Evolutionary conservation across 176 grass and related monocot species (phyloP).

Genomic region (Luzula sylvatica): DNA sequence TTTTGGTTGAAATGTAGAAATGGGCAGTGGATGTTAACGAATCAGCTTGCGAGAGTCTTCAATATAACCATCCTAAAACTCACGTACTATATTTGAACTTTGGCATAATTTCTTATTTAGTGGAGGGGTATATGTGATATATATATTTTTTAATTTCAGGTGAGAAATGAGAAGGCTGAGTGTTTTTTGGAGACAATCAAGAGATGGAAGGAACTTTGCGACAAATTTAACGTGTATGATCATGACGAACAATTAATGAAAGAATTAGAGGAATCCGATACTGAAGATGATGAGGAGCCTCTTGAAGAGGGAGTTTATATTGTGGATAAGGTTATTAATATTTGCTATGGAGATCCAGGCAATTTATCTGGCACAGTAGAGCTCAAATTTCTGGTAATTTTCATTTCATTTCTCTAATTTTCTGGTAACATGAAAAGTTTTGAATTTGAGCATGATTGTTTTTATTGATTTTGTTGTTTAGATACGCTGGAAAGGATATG

Average conservation of each 20-base stretch:
- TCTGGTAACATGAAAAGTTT: neutral
- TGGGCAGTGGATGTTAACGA: constrained; percentile 78
- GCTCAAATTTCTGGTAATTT: constrained; percentile 59
- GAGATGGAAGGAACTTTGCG: constrained; percentile 42
- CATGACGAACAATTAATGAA: neutral
- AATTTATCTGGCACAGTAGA: constrained; percentile 25
- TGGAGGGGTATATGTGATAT: no score
- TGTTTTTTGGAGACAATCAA: constrained; percentile 48
- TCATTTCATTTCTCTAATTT: neutral
- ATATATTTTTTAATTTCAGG: constrained; percentile 18
- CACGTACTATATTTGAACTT: constrained; percentile 28
- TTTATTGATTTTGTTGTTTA: constrained; percentile 2
- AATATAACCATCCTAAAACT: constrained; percentile 64
- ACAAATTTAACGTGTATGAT: constrained; percentile 25
- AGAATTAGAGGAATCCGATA: neutral
- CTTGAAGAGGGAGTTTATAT: constrained; percentile 47
- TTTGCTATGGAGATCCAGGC: constrained; percentile 49
- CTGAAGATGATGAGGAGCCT: constrained; percentile 15
- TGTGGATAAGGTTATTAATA: constrained; percentile 28
- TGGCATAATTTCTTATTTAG: neutral
- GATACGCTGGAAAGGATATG: constrained; percentile 87
- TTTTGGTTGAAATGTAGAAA: constrained; percentile 18
- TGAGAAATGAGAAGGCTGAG: constrained; percentile 70
- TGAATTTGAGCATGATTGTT: neutral
- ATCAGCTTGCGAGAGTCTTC: constrained; percentile 54